A percentile compares a stretch with the other conserved stretches of the same genome.
These are phyloP conservation scores for Pythium biforme DNA, from an alignment of 352 stramenopile genomes.

Conservation along the genomic window DNA sequence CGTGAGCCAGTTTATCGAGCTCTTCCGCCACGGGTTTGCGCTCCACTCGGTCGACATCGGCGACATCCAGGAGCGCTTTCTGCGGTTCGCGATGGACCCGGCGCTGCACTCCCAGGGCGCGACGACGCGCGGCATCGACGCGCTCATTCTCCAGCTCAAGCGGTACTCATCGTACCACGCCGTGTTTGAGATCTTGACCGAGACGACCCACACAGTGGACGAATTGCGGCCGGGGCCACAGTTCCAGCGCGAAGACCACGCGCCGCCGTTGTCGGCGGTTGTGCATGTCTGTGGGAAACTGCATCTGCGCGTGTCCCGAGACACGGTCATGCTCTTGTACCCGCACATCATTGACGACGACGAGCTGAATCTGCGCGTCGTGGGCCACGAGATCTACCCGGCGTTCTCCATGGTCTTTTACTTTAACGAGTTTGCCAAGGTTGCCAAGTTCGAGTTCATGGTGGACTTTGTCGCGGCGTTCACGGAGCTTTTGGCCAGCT, in stretches of 20 bases:
- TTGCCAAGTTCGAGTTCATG: slow-evolving; percentile 53
- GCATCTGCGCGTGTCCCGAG: slow-evolving; percentile 55
- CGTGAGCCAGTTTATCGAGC: slow-evolving; percentile 46
- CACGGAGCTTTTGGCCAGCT: slow-evolving; percentile 37
- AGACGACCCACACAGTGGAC: slow-evolving; percentile 29
- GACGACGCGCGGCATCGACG: slow-evolving; percentile 37
- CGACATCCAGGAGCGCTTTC: slow-evolving; percentile 55
- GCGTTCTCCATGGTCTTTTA: slow-evolving; percentile 47
- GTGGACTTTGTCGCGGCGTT: slow-evolving; percentile 65
- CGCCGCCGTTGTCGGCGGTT: slow-evolving; percentile 23
- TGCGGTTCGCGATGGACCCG: slow-evolving; percentile 44
- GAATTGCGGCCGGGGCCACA: slow-evolving; percentile 5
- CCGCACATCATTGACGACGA: slow-evolving; percentile 60
- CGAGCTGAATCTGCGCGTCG: slow-evolving; percentile 42
- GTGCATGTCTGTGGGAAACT: slow-evolving; percentile 38
- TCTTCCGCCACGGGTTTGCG: slow-evolving; percentile 59
- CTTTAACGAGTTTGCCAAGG: slow-evolving; percentile 48
- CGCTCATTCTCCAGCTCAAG: slow-evolving; percentile 63
- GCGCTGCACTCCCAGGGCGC: slow-evolving; percentile 37
- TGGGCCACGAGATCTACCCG: slow-evolving; percentile 61
- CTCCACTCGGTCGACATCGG: slow-evolving; percentile 61
- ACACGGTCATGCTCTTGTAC: slow-evolving; percentile 71
- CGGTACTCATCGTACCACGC: slow-evolving; percentile 71
- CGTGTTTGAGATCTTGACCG: slow-evolving; percentile 38
- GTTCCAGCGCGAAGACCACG: background rate